A percentile compares a stretch with the other conserved stretches of the same genome.
Evolutionary conservation across 306 rosid species (phyloP).

Genomic region (cucumber (Cucumis sativus)): Cucumber_9930_V3 NC_026661.2:13018001-13018500

Average conservation of each 20-base stretch:
- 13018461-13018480: background rate
- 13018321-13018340: background rate
- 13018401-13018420: background rate
- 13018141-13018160: constrained; percentile 71
- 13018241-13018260: background rate
- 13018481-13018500: background rate
- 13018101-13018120: constrained; percentile 88
- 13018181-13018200: background rate
- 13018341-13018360: background rate
- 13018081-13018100: constrained; percentile 96
- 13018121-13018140: constrained; percentile 82
- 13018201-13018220: background rate
- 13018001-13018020: constrained; percentile 95
- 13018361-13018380: too few relatives aligned
- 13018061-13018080: constrained; percentile 90
- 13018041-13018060: constrained; percentile 91
- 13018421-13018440: background rate
- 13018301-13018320: background rate
- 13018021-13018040: constrained; percentile 88
- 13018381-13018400: background rate
- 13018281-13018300: background rate
- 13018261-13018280: background rate
- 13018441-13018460: background rate
- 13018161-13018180: constrained; percentile 73
- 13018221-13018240: background rate